Conservation (phyloP, 2,329 filamentous ascomycete species). For the Colletotrichum camelliae region DNA sequence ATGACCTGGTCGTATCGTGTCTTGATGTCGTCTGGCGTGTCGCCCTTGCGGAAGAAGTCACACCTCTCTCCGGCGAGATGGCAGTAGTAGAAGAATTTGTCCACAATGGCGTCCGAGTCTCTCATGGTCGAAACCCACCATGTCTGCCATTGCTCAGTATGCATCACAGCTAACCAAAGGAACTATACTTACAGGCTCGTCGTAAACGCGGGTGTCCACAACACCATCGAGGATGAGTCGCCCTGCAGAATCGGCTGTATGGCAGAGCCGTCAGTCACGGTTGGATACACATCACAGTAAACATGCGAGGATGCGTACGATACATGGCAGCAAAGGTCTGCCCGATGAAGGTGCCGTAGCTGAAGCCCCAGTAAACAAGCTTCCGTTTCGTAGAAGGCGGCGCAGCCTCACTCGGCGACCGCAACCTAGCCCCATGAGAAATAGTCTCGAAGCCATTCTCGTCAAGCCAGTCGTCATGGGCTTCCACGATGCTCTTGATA, state of each 20-base stretch:
- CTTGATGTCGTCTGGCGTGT: conserved; percentile 27
- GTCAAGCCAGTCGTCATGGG: conserved; percentile 16
- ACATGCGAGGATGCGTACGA: conserved; percentile 19
- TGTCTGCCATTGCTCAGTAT: not conserved
- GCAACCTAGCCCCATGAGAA: not conserved
- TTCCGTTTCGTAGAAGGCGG: conserved; percentile 23
- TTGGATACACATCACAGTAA: not conserved
- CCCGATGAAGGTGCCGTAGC: conserved; percentile 42
- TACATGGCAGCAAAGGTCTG: conserved; percentile 42
- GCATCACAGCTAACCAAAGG: not conserved
- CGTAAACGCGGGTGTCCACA: conserved; percentile 38
- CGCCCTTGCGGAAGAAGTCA: conserved; percentile 39
- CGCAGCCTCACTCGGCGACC: not conserved
- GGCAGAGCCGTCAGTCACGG: not conserved
- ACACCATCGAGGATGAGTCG: conserved; percentile 37
- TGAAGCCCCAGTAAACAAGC: conserved; percentile 41
- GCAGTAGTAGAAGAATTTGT: conserved; percentile 53
- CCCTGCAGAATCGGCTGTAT: conserved; percentile 27
- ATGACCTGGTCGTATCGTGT: conserved; percentile 37
- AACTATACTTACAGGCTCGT: conserved; percentile 24
- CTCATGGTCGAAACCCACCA: conserved; percentile 41
- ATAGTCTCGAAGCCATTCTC: conserved; percentile 5
- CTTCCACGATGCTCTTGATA: conserved; percentile 23
- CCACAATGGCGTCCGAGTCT: conserved; percentile 52
- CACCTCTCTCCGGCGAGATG: conserved; percentile 46